phyloP scores from a whole-genome alignment of 139 green algal genomes.

The Chlamydomonas sphaeroides region DNA sequence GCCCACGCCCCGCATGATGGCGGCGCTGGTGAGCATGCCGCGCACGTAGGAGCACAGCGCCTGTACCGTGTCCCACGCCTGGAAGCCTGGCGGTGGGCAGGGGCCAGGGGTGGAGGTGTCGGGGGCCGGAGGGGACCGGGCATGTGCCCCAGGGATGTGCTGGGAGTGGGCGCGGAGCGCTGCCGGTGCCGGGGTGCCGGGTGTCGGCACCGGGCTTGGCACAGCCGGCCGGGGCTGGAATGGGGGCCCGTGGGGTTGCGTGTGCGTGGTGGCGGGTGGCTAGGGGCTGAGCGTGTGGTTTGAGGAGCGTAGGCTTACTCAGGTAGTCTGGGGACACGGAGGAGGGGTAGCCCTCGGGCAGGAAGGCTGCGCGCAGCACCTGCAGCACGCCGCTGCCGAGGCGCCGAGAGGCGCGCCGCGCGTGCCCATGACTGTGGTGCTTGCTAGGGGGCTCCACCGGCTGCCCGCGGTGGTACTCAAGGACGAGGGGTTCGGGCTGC shows the following conservation, averaged over 20 bases:
- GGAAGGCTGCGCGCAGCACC: slow-evolving; percentile 53
- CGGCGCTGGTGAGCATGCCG: slow-evolving; percentile 74
- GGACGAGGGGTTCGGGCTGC: background rate
- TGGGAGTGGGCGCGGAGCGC: no score
- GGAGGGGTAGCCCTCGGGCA: slow-evolving; percentile 67
- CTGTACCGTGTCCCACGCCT: slow-evolving; percentile 63
- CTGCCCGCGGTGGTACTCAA: slow-evolving; percentile 18
- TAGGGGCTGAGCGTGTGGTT: no score
- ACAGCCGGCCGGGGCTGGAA: no score
- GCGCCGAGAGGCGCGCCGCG: background rate
- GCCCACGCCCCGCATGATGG: slow-evolving; percentile 77
- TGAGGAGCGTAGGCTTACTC: no score
- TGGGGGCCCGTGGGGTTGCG: no score
- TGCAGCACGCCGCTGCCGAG: background rate
- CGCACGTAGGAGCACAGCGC: slow-evolving; percentile 80
- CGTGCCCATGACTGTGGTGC: background rate
- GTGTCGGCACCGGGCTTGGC: no score
- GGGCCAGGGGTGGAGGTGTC: no score
- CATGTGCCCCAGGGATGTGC: no score
- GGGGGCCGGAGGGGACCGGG: no score
- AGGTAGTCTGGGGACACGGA: slow-evolving; percentile 70
- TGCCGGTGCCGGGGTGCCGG: no score
- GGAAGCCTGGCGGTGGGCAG: slow-evolving; percentile 27
- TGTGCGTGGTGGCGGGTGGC: no score
- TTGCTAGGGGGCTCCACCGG: background rate